Evolutionary conservation across 78 protist genomes (phyloP), one percentile per base, ranked within the genome.

Genomic region (Polysphondylium violaceum): DNA sequence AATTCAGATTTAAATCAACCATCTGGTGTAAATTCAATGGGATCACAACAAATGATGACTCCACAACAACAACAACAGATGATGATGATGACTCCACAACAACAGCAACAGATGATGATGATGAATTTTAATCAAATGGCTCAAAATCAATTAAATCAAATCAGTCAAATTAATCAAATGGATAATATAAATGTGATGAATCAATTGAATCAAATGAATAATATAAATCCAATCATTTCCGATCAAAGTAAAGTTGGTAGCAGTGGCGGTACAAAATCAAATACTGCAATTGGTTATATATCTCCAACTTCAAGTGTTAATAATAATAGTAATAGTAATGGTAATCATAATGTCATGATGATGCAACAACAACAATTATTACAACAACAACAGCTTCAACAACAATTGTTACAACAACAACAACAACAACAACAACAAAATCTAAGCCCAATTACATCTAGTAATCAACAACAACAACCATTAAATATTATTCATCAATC

Each of bases 141-240:
- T n/a, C 43, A 43, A 5, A 69, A 31, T 9, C 76, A 69, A 43
- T 43, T 69, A 44, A 69, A 69, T 44, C 76, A 69, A 43, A 69
- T 69, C 43, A 69, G 17, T 12, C 76, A 69, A 69, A 69, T 69
- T 53, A 69, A 69, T 25, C 76, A 69, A 43, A 23, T 69, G 55
- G 51, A 72, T 35, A 35, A 72, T 41, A 29, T 72, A 11, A 72
- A 33, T 51, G 78, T 72, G 16, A 31, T 72, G 11, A 72, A 72
- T 72, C 64, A 44, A 50, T 31, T 72, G 19, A 72, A 72, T 72
- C 58, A 60, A 17, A 19, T 56, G 61, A 56, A 56, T 12, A 8
- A 23, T 69, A 51, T 50, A 55, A 50, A 11, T 11, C 78, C 44
- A 50, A 44, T 72, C 31, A 33, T 44, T 29, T 35, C 27, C 27